phyloP scores from a whole-genome alignment of 208 protist genomes.

The Wallacemonas rigidus region DNA sequence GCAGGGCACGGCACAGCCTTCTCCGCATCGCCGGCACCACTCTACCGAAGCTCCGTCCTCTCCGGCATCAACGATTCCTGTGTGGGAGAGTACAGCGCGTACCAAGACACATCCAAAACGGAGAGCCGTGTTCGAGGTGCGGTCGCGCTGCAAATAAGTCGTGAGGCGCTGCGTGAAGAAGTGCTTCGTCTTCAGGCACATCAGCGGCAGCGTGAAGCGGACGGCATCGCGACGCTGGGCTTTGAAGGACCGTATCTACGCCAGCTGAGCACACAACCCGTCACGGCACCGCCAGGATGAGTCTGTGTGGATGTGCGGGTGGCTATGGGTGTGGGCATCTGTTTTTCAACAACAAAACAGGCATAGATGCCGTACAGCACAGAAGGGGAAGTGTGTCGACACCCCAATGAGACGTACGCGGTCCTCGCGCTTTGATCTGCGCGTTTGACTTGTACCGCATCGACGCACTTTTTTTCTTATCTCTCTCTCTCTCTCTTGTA shows the following conservation, averaged over 20 bases:
- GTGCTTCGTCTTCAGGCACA: slow-evolving; percentile 17
- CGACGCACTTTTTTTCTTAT: not conserved
- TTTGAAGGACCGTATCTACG: slow-evolving; percentile 20
- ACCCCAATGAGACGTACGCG: too few relatives aligned
- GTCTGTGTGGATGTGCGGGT: not conserved
- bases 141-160: slow-evolving; percentile 1
- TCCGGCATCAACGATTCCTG: slow-evolving; percentile 18
- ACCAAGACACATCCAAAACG: not conserved
- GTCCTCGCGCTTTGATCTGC: too few relatives aligned
- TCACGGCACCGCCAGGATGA: slow-evolving; percentile 1
- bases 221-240: slow-evolving; percentile 1
- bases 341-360: too few relatives aligned
- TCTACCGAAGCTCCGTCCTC: slow-evolving; percentile 13
- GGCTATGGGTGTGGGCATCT: too few relatives aligned
- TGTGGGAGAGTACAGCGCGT: not conserved
- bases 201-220: slow-evolving; percentile 2
- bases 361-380: too few relatives aligned
- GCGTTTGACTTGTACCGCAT: not conserved
- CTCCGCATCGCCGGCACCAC: not conserved
- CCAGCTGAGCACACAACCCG: slow-evolving; percentile 4
- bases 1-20: not conserved
- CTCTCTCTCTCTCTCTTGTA: not conserved
- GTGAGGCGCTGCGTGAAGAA: not conserved
- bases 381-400: too few relatives aligned
- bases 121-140: not conserved